Base-by-base conservation (phyloP, 257 asterid genomes). In the Scutellaria galericulata region DNA sequence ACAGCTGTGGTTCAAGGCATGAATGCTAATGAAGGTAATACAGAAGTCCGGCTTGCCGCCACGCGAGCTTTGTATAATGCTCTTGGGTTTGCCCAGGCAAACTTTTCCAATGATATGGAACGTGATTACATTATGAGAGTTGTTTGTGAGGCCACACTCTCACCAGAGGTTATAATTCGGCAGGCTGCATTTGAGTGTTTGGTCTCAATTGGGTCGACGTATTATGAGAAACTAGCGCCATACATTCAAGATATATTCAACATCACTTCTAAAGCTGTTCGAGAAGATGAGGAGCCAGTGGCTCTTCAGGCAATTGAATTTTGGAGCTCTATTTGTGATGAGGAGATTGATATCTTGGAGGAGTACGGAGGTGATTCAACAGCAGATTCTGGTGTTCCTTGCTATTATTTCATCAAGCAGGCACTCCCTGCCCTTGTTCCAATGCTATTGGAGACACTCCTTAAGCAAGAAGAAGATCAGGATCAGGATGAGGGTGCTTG, bases 401-500 rank as follows among this genome's bases (percentile, higher is more conserved):
- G 90, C 73, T 85, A 72, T 74, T 81, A 81, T 75, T 87, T 87
- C 44, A 81, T 85, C 77, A 85, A 85, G 82, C 90, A 87, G 80
- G 93, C 93, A 14, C 83, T 87, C 15, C 90, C 93, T 68, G 90
- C 86, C 9, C 88, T 87, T 22, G 90, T 85, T 12, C 90, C 93
- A 4, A 27, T 85, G 83, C 70, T 87, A 9, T 73, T 87, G 81
- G 84, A 85, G 83, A 87, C 88, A 3, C 88, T 87, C 55, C 86
- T 87, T 31, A 87, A 87, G 83, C 92, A 87, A 68, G 92, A 87
- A 71, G 92, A 87, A 73, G 90, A 87, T 52, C 92, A 84, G 53
- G 89, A 86, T 77, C 89, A 81, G 69, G 92, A 87, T 54, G 92
- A 87, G 60, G 92, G 89, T 68, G 85, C 89, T 60, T 84, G 92